phyloP scores from a whole-genome alignment of 2,329 filamentous ascomycete genomes.

The Helotiales sp. region DNA sequence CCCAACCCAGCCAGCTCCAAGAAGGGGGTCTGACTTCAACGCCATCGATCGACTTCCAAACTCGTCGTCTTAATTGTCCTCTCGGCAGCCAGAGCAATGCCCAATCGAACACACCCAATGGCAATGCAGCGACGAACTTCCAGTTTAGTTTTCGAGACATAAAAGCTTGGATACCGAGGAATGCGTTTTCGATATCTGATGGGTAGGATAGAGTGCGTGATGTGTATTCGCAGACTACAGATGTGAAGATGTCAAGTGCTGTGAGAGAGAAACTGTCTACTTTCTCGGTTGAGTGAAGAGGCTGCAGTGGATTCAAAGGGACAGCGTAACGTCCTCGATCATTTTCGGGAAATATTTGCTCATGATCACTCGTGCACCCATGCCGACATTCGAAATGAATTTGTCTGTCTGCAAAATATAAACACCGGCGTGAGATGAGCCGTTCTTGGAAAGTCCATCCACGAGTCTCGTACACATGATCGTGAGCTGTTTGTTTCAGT shows the following conservation, averaged over 20 bases:
- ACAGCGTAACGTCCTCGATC: neutral
- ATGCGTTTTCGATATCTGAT: constrained; percentile 9
- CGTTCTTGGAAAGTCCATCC: constrained; percentile 16
- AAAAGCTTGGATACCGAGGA: constrained; percentile 1
- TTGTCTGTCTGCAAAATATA: constrained; percentile 6
- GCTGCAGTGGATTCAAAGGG: neutral
- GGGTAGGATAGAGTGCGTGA: neutral
- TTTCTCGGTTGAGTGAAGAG: neutral
- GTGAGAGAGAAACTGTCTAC: neutral
- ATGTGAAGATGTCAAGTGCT: neutral
- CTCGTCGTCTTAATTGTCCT: neutral
- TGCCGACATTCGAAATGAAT: neutral
- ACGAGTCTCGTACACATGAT: neutral
- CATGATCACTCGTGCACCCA: neutral
- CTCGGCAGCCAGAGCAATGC: neutral
- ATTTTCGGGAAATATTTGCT: neutral
- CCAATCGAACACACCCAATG: neutral
- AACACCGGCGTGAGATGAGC: constrained; percentile 5
- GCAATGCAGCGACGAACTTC: neutral
- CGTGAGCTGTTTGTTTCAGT: neutral
- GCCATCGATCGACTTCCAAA: neutral
- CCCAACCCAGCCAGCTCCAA: neutral
- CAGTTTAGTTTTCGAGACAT: neutral
- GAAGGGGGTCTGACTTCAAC: neutral
- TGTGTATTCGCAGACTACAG: neutral